Evolutionary conservation across 805 yeast species (phyloP), one percentile per base, ranked within the genome.

Genomic region (Zygosaccharomyces siamensis): DNA sequence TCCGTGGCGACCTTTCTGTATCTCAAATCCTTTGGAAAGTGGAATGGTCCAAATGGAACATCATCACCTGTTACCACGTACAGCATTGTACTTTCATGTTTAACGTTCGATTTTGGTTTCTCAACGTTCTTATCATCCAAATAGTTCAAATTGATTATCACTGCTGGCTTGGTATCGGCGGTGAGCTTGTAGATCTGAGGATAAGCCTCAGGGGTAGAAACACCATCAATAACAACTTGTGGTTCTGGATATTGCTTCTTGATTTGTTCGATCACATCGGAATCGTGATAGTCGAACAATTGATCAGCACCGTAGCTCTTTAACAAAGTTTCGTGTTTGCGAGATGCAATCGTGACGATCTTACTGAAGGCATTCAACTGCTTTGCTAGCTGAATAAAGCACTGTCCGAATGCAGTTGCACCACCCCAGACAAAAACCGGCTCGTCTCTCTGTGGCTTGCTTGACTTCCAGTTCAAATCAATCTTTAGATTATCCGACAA

Each of bases 381-480:
- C 56, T 77, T 77, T 20, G 84, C 84, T 39, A 81, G 53, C 70
- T 85, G 90, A 47, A 82, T 74, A 8, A 81, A 79, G 21, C 70
- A 42, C 44, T 69, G 71, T 24, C 89, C 89, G 8, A 83, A 73
- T 18, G 84, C 75, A 18, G 86, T 74, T n/a, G 87, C 79, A 53
- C 85, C 90, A 59, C 84, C 83, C 82, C 84, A 79, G 40, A 81
- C 68, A 43, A 81, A 60, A 35, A 81, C 60, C 51, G 69, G 69
- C 49, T 69, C 69, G 40, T 69, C 71, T 8, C 57, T 51, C 46
- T 72, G 71, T n/a, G 44, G 44, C n/a, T 21, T 24, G 26, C 12
- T 16, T 3, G 20, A n/a, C 11, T 55, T 48, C 60, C 62, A 54
- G 14, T 53, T 56, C 23, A 59, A 39, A 39, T 61, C 56, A 28